phyloP scores from a whole-genome alignment of 805 yeast genomes.

The Wickerhamomyces canadensis region DNA sequence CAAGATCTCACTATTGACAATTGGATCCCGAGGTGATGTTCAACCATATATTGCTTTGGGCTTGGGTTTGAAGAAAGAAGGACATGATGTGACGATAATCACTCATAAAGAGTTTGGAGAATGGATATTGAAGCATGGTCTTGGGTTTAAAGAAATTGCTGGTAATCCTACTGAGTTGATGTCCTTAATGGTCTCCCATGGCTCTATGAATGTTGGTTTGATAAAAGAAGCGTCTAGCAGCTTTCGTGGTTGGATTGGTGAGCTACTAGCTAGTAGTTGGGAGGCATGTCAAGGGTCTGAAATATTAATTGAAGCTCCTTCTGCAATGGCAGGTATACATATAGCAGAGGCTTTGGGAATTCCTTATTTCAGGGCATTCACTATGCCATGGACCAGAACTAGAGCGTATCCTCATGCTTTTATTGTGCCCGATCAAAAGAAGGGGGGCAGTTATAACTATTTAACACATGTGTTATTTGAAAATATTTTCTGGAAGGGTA shows the following conservation, averaged over 20 bases:
- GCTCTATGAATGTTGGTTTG: slow-evolving; percentile 77
- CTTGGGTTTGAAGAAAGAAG: slow-evolving; percentile 69
- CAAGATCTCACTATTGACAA: slow-evolving; percentile 69
- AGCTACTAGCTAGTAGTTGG: slow-evolving; percentile 73
- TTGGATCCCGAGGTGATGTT: slow-evolving; percentile 95
- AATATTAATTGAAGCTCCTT: slow-evolving; percentile 88
- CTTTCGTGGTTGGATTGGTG: slow-evolving; percentile 79
- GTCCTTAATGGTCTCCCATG: slow-evolving; percentile 90
- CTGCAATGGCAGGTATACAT: slow-evolving; percentile 93
- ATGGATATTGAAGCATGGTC: slow-evolving; percentile 66
- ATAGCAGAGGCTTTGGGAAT: slow-evolving; percentile 88
- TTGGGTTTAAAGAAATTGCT: slow-evolving; percentile 70
- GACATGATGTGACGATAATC: slow-evolving; percentile 79
- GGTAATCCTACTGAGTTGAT: slow-evolving; percentile 92
- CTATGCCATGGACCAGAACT: slow-evolving; percentile 98
- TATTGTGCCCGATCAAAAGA: slow-evolving; percentile 86
- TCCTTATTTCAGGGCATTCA: slow-evolving; percentile 91
- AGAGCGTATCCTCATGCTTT: slow-evolving; percentile 96
- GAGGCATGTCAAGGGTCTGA: slow-evolving; percentile 78
- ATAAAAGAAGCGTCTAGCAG: slow-evolving; percentile 75
- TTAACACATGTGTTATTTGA: slow-evolving; percentile 92
- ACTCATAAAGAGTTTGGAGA: slow-evolving; percentile 77
- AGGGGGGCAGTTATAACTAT: slow-evolving; percentile 90
- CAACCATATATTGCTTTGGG: slow-evolving; percentile 95
- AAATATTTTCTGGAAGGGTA: slow-evolving; percentile 90